These are phyloP conservation scores for Ambrosia hybrid DNA, from an alignment of 140 eudicot species.

Conservation along the genomic window DNA sequence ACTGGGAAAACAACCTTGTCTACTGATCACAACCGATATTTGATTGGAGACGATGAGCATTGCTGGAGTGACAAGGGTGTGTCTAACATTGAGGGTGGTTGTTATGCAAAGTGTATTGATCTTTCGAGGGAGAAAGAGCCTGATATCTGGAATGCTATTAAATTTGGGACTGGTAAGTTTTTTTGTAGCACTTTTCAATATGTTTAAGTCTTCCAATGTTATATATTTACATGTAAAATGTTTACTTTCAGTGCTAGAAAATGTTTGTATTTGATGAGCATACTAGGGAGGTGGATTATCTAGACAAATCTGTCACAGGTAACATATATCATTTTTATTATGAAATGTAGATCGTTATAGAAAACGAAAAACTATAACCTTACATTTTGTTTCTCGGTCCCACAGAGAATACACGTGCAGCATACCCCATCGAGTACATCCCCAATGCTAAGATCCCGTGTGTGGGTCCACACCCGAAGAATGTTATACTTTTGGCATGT, in stretches of 20 bases:
- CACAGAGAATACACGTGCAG: slow-evolving; percentile 95
- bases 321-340: not conserved
- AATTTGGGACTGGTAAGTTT: slow-evolving; percentile 87
- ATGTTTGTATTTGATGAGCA: slow-evolving; percentile 95
- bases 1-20: slow-evolving; percentile 97
- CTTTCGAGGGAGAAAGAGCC: slow-evolving; percentile 93
- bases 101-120: slow-evolving; percentile 98
- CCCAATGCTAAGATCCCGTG: slow-evolving; percentile 94
- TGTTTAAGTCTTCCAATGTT: not conserved
- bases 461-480: slow-evolving; percentile 96
- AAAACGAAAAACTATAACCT: not conserved
- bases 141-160: slow-evolving; percentile 99
- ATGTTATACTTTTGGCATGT: slow-evolving; percentile 89
- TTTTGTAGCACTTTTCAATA: not conserved
- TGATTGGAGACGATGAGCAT: slow-evolving; percentile 97
- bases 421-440: slow-evolving; percentile 94
- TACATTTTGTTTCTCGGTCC: not conserved
- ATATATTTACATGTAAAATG: not conserved
- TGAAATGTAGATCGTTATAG: not conserved
- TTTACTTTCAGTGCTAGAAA: slow-evolving; percentile 65
- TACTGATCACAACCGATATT: slow-evolving; percentile 90
- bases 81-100: slow-evolving; percentile 96
- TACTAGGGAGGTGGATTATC: slow-evolving; percentile 74
- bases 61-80: slow-evolving; percentile 97
- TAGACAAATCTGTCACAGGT: slow-evolving; percentile 92